Percentiles rank a stretch among this genome's conserved stretches.
phyloP scores from a whole-genome alignment of 345 rosid genomes.

The Hypericum perforatum region DNA sequence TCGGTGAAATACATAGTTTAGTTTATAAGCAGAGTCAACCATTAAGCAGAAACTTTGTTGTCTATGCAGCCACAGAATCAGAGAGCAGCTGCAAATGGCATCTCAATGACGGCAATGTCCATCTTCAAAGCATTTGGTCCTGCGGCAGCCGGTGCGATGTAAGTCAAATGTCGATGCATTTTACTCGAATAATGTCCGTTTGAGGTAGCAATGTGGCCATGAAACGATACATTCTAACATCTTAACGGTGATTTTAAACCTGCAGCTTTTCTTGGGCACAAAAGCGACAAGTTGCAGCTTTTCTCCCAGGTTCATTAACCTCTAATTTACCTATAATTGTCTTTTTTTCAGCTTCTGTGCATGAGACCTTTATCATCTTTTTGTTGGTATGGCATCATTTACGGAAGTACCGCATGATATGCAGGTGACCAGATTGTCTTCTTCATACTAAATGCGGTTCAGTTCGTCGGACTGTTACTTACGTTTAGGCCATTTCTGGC shows the following conservation, averaged over 20 bases:
- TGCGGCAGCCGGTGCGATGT: constrained; percentile 59
- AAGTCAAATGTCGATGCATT: constrained; percentile 15
- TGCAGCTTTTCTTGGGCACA: constrained; percentile 57
- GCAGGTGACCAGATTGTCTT: constrained; percentile 50
- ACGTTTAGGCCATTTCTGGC: constrained; percentile 53
- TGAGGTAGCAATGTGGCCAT: too few relatives aligned
- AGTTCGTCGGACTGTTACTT: constrained; percentile 30
- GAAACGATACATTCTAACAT: too few relatives aligned
- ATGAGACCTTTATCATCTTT: neutral
- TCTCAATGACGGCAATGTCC: constrained; percentile 55
- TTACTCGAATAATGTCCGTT: too few relatives aligned
- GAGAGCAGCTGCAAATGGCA: constrained; percentile 58
- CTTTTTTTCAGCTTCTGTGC: neutral
- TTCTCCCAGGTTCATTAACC: constrained; percentile 34
- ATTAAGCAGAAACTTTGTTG: neutral
- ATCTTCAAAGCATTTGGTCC: constrained; percentile 59
- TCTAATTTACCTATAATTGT: too few relatives aligned
- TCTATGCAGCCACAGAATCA: constrained; percentile 39
- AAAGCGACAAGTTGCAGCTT: constrained; percentile 33
- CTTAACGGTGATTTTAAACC: neutral
- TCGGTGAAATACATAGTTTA: neutral
- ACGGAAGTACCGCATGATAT: neutral
- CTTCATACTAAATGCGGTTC: constrained; percentile 31
- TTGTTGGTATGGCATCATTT: too few relatives aligned
- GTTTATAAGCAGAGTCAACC: too few relatives aligned